Evolutionary conservation across 306 rosid genomes (phyloP).

Genomic region (Adenanthera pavonina): DNA sequence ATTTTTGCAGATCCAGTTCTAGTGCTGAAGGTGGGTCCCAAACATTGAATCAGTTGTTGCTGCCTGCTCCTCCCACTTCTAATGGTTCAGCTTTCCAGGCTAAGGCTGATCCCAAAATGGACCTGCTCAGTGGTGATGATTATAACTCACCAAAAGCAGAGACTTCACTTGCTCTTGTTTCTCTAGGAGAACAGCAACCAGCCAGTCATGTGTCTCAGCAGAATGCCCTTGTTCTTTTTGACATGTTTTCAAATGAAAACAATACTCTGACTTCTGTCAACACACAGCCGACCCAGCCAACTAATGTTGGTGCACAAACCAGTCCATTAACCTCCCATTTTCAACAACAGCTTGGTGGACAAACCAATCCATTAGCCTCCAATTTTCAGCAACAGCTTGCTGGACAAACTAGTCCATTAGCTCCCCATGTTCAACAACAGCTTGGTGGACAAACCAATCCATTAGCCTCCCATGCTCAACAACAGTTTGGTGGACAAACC

Average conservation of each 20-base stretch:
- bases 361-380: constrained; percentile 39
- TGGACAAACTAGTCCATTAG: constrained; percentile 53
- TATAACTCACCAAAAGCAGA: constrained; percentile 80
- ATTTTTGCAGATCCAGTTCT: constrained; percentile 57
- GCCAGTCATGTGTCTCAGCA: constrained; percentile 61
- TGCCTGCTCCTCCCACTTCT: constrained; percentile 74
- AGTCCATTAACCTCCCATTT: constrained; percentile 51
- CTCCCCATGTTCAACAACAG: constrained; percentile 60
- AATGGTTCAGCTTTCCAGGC: constrained; percentile 57
- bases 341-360: constrained; percentile 47
- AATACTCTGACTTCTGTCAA: constrained; percentile 54
- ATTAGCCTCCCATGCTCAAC: constrained; percentile 55
- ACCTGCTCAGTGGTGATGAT: constrained; percentile 95
- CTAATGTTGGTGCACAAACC: constrained; percentile 58
- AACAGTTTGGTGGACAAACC: no score
- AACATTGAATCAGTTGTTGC: constrained; percentile 76
- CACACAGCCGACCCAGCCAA: constrained; percentile 52
- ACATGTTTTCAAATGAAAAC: constrained; percentile 68
- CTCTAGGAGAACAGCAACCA: constrained; percentile 72
- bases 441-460: constrained; percentile 61
- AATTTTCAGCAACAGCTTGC: constrained; percentile 58
- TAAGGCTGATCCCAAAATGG: constrained; percentile 75
- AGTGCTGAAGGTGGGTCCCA: constrained; percentile 62
- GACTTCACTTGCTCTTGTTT: constrained; percentile 83
- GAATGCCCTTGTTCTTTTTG: constrained; percentile 83